These are phyloP conservation scores for Acanthochlamys bracteata DNA, from an alignment of 106 monocot genomes.

Conservation along the genomic window DNA sequence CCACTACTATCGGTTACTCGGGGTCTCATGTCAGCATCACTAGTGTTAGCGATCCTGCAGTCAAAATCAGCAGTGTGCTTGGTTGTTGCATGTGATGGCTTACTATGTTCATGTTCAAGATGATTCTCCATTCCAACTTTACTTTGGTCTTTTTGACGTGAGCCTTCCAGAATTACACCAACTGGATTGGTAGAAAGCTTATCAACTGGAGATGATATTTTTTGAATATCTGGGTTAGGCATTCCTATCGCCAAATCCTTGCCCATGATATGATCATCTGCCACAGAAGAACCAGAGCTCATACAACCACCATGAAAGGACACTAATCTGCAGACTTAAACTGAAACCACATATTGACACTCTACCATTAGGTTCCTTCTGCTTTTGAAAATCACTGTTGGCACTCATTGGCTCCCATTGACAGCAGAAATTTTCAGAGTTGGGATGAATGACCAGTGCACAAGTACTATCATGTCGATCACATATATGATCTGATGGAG, in stretches of 20 bases:
- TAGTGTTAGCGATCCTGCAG: conserved; percentile 19
- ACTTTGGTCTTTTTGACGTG: conserved; percentile 17
- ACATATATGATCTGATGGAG: conserved; percentile 42
- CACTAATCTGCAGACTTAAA: not conserved
- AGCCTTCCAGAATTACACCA: conserved; percentile 12
- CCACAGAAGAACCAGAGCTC: not conserved
- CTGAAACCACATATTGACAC: not conserved
- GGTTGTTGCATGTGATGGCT: conserved; percentile 11
- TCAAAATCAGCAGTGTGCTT: conserved; percentile 29
- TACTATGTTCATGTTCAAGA: conserved; percentile 12
- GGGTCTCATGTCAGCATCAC: conserved; percentile 5
- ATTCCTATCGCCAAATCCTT: conserved; percentile 52
- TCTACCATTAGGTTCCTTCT: conserved; percentile 47
- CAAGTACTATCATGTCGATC: conserved; percentile 72
- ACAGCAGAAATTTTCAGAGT: conserved; percentile 36
- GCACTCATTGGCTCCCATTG: conserved; percentile 29
- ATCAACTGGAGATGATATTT: conserved; percentile 23
- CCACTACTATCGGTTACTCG: conserved; percentile 10
- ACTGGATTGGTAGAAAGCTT: conserved; percentile 16
- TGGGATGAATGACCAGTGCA: conserved; percentile 63
- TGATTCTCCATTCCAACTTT: conserved; percentile 7
- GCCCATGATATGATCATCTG: conserved; percentile 43
- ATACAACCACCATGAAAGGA: too few species aligned
- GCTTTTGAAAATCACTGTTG: conserved; percentile 13
- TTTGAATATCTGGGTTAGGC: conserved; percentile 13